Conservation (phyloP, 2,329 filamentous ascomycete genomes). For the Fusarium sp. region DNA sequence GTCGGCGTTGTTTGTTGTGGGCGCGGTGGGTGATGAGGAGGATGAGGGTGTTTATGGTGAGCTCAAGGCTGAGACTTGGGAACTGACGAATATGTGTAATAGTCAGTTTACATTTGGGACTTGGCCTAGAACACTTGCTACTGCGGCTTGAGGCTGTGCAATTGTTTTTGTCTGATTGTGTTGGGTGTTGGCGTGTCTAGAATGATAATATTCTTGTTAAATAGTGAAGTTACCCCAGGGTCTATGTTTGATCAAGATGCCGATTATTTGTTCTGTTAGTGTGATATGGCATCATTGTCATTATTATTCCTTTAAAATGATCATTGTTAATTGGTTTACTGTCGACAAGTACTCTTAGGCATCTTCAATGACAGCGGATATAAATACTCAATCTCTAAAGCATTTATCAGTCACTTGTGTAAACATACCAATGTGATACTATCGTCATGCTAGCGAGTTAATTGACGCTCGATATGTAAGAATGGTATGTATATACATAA, state of each 20-base stretch:
- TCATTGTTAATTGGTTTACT: no score
- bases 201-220: no score
- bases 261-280: no score
- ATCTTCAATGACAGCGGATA: no score
- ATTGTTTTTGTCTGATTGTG: neutral
- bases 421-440: no score
- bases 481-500: slow-evolving; percentile 2
- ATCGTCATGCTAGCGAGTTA: neutral
- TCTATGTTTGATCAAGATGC: fast-evolving
- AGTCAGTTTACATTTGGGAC: slow-evolving; percentile 68
- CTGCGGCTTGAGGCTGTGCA: neutral
- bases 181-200: neutral
- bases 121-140: slow-evolving; percentile 28
- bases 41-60: slow-evolving; percentile 59
- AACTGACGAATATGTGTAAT: slow-evolving; percentile 75
- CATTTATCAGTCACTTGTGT: no score
- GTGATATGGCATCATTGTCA: no score
- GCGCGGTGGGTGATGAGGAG: slow-evolving; percentile 63
- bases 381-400: no score
- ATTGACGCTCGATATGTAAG: neutral
- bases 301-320: no score
- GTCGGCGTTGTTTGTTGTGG: slow-evolving; percentile 73
- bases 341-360: fast-evolving
- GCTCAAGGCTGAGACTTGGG: slow-evolving; percentile 73
- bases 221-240: no score